Evolutionary conservation across 192 early-diverging fungal genomes (phyloP), one percentile per base, ranked within the genome.

Genomic region (Cladochytrium replicatum): DNA sequence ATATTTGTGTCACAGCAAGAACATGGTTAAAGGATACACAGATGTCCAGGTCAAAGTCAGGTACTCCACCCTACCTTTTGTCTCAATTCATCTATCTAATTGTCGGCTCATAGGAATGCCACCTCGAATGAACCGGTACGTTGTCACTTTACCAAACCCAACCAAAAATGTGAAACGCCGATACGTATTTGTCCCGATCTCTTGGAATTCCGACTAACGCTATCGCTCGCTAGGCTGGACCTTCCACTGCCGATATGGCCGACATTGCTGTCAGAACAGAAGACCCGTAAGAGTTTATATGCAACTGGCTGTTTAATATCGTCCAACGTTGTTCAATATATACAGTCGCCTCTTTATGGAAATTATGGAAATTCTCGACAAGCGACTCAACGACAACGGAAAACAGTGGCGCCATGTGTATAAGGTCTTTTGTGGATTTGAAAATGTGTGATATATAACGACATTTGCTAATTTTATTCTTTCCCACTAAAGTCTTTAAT

Each of bases 391-490:
- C 56, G 95, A 99, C 68, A 84, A 83, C 55, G 95, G 95, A 29
- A 93, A 91, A 67, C 84, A 93, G 70, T 99, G 95, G 95, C 71
- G 93, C 46, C 95, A 99, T 66, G 93, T 99, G 26, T 96, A 88
- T 63, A 98, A 98, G 73, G 87, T 89, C 69, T 21, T n/a, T n/a
- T n/a, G n/a, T n/a, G n/a, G n/a, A n/a, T n/a, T n/a, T n/a, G n/a
- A n/a, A n/a, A n/a, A n/a, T n/a, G n/a, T n/a, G n/a, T n/a, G n/a
- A n/a, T n/a, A n/a, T n/a, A n/a, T n/a, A n/a, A n/a, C n/a, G n/a
- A n/a, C n/a, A n/a, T n/a, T n/a, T n/a, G n/a, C n/a, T n/a, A n/a
- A n/a, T n/a, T n/a, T n/a, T n/a, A n/a, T n/a, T n/a, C n/a, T n/a
- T n/a, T n/a, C n/a, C n/a, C n/a, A n/a, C n/a, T n/a, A n/a, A n/a